Percentiles rank a stretch among this genome's conserved stretches.
phyloP scores from a whole-genome alignment of 139 green algal species.

The Chlamydomonas sp. region DNA sequence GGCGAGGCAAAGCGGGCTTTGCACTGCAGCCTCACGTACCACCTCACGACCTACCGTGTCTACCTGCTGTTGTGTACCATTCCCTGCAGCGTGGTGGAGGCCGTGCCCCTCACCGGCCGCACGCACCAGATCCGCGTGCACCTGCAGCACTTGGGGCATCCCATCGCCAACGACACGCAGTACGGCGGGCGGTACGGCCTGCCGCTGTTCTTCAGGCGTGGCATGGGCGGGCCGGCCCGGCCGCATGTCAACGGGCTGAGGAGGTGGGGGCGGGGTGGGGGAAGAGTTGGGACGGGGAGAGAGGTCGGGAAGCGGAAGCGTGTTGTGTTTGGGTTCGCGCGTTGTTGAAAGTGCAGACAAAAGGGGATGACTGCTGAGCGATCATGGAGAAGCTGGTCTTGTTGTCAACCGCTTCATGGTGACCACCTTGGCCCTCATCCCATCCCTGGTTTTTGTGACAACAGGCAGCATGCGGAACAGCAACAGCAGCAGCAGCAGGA shows the following conservation, averaged over 20 bases:
- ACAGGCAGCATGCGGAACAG: too few species aligned
- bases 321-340: too few species aligned
- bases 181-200: constrained; percentile 66
- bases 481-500: too few species aligned
- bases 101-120: constrained; percentile 63
- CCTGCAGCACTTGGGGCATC: constrained; percentile 69
- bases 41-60: too few species aligned
- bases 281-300: neutral
- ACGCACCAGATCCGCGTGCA: constrained; percentile 87
- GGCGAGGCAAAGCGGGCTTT: too few species aligned
- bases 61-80: too few species aligned
- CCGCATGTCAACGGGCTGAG: constrained; percentile 36
- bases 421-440: too few species aligned
- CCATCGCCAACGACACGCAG: constrained; percentile 78
- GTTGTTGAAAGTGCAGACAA: too few species aligned
- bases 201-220: constrained; percentile 47
- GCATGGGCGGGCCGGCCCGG: constrained; percentile 29
- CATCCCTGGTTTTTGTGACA: too few species aligned
- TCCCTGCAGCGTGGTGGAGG: constrained; percentile 42
- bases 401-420: too few species aligned
- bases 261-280: neutral
- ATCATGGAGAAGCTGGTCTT: too few species aligned
- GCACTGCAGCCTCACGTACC: neutral
- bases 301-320: neutral
- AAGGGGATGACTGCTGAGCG: too few species aligned